Evolutionary conservation across 2,329 filamentous ascomycete genomes (phyloP).

Genomic region (Teratosphaeria zuluensis): DNA sequence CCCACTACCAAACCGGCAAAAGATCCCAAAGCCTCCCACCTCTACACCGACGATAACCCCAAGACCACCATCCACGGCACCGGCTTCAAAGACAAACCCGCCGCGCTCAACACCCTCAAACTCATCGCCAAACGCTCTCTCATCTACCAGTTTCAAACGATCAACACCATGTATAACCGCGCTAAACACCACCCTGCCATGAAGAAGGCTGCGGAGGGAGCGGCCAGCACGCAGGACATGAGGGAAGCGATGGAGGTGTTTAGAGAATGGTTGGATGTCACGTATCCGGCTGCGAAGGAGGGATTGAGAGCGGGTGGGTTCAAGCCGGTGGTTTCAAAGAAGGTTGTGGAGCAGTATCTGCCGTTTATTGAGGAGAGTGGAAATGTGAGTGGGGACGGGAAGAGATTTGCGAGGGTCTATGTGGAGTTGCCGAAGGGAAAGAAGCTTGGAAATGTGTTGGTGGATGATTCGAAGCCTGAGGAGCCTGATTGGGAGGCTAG

Average conservation of each 20-base stretch:
- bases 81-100: slow-evolving; percentile 22
- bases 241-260: slow-evolving; percentile 19
- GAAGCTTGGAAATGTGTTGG: slow-evolving; percentile 21
- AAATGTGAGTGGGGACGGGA: slow-evolving; percentile 7
- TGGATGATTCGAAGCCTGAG: slow-evolving; percentile 19
- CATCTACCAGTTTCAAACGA: slow-evolving; percentile 25
- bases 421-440: slow-evolving; percentile 16
- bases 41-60: slow-evolving; percentile 27
- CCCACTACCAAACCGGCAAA: slow-evolving; percentile 1
- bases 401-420: slow-evolving; percentile 18
- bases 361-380: slow-evolving; percentile 10
- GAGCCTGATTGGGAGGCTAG: slow-evolving; percentile 21
- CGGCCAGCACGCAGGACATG: slow-evolving; percentile 12
- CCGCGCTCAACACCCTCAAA: slow-evolving; percentile 18
- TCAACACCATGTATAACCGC: slow-evolving; percentile 24
- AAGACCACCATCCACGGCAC: slow-evolving; percentile 24
- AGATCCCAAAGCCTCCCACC: slow-evolving; percentile 20
- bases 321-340: slow-evolving; percentile 22
- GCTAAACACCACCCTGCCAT: slow-evolving; percentile 21
- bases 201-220: slow-evolving; percentile 12
- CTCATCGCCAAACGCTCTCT: slow-evolving; percentile 21
- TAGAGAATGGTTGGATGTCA: slow-evolving; percentile 20
- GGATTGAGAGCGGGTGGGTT: slow-evolving; percentile 17
- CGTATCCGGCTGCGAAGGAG: slow-evolving; percentile 17
- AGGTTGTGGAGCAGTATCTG: slow-evolving; percentile 11